Evolutionary conservation across 2,329 filamentous ascomycete genomes (phyloP).

Genomic region (Clarireedia hainanense): DNA sequence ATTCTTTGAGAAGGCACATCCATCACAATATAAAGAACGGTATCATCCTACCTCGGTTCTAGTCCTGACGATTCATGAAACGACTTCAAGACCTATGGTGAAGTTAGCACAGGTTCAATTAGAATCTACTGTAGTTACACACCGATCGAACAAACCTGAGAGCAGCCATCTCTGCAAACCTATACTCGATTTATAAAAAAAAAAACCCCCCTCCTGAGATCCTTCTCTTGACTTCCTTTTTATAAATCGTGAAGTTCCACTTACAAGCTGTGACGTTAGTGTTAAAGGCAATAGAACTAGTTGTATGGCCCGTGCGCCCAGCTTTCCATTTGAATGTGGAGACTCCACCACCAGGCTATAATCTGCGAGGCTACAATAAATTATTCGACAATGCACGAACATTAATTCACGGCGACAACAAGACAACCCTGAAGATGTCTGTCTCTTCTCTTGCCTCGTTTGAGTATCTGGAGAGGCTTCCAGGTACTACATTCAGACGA

Average conservation of each 20-base stretch:
- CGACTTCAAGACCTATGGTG: slow-evolving; percentile 68
- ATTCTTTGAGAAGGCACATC: too few species aligned
- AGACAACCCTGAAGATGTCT: slow-evolving; percentile 25
- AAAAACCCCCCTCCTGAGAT: too few species aligned
- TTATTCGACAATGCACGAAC: background rate
- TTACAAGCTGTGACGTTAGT: too few species aligned
- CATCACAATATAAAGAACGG: background rate
- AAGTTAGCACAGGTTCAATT: background rate
- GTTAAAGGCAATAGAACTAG: background rate
- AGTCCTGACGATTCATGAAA: slow-evolving; percentile 72
- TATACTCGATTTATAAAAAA: background rate
- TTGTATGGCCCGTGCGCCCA: background rate
- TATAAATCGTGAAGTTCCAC: too few species aligned
- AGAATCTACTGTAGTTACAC: slow-evolving; percentile 23
- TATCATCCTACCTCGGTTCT: slow-evolving; percentile 64
- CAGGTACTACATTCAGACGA: slow-evolving; percentile 80
- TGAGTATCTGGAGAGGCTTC: slow-evolving; percentile 89
- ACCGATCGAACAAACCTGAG: slow-evolving; percentile 59
- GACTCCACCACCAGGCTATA: background rate
- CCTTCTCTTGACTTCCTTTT: too few species aligned
- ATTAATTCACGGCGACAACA: background rate
- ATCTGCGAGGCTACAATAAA: background rate
- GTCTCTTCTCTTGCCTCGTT: slow-evolving; percentile 54
- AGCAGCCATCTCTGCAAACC: slow-evolving; percentile 38
- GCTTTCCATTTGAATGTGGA: background rate